phyloP scores from a whole-genome alignment of 495 filamentous ascomycete genomes.

The Echria macrotheca region DNA sequence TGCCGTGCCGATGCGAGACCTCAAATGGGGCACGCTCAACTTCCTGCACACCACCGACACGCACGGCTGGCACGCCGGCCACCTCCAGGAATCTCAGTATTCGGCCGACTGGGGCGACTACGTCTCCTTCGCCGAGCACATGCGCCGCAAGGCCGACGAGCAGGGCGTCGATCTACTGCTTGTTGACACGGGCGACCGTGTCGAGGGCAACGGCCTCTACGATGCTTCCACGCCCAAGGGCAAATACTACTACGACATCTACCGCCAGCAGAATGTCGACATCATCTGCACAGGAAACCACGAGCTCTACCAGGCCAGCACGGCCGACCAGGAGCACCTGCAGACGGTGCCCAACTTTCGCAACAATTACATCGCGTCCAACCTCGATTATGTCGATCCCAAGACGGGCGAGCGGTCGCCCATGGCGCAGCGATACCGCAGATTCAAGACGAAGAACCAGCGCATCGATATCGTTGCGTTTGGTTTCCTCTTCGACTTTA shows the following conservation, averaged over 20 bases:
- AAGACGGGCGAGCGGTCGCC: slow-evolving; percentile 63
- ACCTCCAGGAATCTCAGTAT: slow-evolving; percentile 90
- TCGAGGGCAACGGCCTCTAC: slow-evolving; percentile 96
- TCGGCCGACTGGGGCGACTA: slow-evolving; percentile 98
- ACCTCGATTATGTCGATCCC: slow-evolving; percentile 81
- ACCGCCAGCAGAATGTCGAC: slow-evolving; percentile 76
- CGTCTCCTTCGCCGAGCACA: slow-evolving; percentile 80
- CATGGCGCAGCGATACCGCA: slow-evolving; percentile 74
- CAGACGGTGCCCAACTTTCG: slow-evolving; percentile 74
- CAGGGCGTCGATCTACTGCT: slow-evolving; percentile 78
- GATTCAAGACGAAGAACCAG: slow-evolving; percentile 84
- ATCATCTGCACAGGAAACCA: slow-evolving; percentile 89
- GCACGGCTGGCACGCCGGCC: slow-evolving; percentile 93
- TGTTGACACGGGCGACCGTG: slow-evolving; percentile 87
- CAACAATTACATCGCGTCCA: slow-evolving; percentile 76
- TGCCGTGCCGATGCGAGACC: slow-evolving; percentile 70
- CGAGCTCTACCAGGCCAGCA: slow-evolving; percentile 79
- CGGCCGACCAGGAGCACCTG: slow-evolving; percentile 69
- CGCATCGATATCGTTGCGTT: slow-evolving; percentile 79
- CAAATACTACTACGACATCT: slow-evolving; percentile 78
- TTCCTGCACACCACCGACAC: slow-evolving; percentile 92
- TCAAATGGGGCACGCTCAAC: slow-evolving; percentile 89
- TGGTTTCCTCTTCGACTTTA: slow-evolving; percentile 93
- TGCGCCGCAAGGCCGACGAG: slow-evolving; percentile 71
- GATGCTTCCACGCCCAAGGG: slow-evolving; percentile 85